These are phyloP conservation scores for Trichosporon sp. DNA, from an alignment of 1,284 basidiomycete species.

Conservation along the genomic window DNA sequence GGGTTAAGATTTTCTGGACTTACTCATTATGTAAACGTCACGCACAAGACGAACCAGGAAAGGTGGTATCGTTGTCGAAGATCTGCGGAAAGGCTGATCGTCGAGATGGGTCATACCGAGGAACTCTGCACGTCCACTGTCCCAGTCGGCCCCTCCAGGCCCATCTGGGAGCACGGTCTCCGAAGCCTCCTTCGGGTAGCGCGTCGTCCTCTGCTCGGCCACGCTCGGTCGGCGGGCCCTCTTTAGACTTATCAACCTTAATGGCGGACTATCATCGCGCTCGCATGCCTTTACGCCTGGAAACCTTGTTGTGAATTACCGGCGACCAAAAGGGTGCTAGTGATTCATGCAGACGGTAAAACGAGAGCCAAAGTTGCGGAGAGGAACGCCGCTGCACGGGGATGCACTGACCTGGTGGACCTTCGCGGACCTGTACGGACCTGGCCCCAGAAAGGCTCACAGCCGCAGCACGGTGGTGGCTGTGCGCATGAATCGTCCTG, in stretches of 20 bases:
- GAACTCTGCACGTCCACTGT: too few relatives aligned
- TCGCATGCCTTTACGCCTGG: background rate
- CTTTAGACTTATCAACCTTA: conserved; percentile 18
- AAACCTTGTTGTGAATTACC: conserved; percentile 10
- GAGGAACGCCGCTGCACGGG: conserved; percentile 3
- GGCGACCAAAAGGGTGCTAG: background rate
- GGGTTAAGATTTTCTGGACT: background rate
- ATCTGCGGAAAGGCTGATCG: background rate
- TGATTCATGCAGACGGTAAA: conserved; percentile 2
- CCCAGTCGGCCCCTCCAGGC: too few relatives aligned
- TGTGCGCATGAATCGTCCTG: too few relatives aligned
- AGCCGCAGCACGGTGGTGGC: too few relatives aligned
- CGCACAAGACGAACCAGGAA: background rate
- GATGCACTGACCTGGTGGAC: too few relatives aligned
- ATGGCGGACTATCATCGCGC: background rate
- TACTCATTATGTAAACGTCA: conserved; percentile 9
- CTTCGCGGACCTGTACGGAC: background rate
- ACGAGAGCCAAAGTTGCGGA: background rate
- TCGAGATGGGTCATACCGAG: background rate
- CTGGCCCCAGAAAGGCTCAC: background rate
- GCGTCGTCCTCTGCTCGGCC: background rate
- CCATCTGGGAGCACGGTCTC: too few relatives aligned
- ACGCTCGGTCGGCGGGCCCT: background rate
- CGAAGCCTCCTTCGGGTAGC: background rate
- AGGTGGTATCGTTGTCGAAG: background rate